phyloP scores from a whole-genome alignment of 2,329 filamentous ascomycete species.

The Aspergillus awamori region DNA sequence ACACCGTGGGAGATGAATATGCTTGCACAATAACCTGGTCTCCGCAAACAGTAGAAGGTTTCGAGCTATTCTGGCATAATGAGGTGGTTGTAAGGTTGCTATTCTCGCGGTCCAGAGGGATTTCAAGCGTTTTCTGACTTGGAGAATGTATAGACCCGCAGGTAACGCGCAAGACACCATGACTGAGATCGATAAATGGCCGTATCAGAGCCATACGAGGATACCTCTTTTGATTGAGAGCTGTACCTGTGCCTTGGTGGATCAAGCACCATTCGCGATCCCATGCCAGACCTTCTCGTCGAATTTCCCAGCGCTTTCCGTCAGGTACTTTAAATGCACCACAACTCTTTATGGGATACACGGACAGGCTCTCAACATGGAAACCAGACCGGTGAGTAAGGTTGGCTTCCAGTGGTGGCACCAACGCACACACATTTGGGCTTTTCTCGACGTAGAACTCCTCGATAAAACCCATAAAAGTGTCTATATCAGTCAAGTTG shows the following conservation, averaged over 20 bases:
- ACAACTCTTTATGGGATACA: slow-evolving; percentile 96
- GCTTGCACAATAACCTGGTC: slow-evolving; percentile 72
- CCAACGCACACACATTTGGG: slow-evolving; percentile 21
- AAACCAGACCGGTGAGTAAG: slow-evolving; percentile 35
- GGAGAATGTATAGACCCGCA: slow-evolving; percentile 40
- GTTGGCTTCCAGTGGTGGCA: slow-evolving; percentile 18
- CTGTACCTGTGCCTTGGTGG: slow-evolving; percentile 80
- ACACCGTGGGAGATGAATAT: slow-evolving; percentile 69
- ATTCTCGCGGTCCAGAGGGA: slow-evolving; percentile 39
- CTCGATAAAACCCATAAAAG: slow-evolving; percentile 70
- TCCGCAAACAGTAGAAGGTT: slow-evolving; percentile 75
- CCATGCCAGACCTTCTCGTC: slow-evolving; percentile 83
- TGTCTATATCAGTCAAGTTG: slow-evolving; percentile 70
- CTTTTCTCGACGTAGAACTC: slow-evolving; percentile 64
- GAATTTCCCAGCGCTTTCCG: slow-evolving; percentile 71
- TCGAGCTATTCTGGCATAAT: slow-evolving; percentile 49
- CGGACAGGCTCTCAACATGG: slow-evolving; percentile 65
- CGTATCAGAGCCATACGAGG: slow-evolving; percentile 83
- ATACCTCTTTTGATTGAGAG: slow-evolving; percentile 84
- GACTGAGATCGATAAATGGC: slow-evolving; percentile 71
- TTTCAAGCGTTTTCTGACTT: slow-evolving; percentile 36
- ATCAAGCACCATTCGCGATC: slow-evolving; percentile 96
- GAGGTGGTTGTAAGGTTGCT: slow-evolving; percentile 66
- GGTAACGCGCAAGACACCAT: slow-evolving; percentile 65
- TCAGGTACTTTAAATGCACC: slow-evolving; percentile 72